Conservation (phyloP, 2,329 filamentous ascomycete species). For the Cladophialophora carrionii region DNA sequence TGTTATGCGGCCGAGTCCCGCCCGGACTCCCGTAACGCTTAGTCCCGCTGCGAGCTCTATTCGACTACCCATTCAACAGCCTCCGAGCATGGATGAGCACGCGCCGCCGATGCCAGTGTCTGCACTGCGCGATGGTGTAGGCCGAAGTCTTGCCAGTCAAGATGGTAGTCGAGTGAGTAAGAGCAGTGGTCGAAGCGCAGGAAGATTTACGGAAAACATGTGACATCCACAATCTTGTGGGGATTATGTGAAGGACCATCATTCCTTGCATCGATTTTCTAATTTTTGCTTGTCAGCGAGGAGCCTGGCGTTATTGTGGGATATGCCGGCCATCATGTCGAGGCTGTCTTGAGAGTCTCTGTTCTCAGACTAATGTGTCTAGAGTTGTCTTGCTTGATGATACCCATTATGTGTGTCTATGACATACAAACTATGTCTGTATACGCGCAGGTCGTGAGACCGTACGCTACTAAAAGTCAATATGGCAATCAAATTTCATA, state of each 20-base stretch:
- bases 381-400: neutral
- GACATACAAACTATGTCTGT: neutral
- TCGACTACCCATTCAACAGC: conserved; percentile 35
- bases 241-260: neutral
- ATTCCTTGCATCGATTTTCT: conserved; percentile 4
- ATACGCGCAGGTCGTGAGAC: neutral
- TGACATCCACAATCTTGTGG: conserved; percentile 19
- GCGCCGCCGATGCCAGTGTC: conserved; percentile 39
- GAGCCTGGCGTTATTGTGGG: conserved; percentile 13
- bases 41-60: conserved; percentile 40
- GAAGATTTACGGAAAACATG: conserved; percentile 47
- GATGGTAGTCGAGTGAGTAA: conserved; percentile 48
- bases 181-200: conserved; percentile 41
- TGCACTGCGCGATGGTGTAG: conserved; percentile 46
- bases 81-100: conserved; percentile 35
- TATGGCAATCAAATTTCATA: neutral
- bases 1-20: conserved; percentile 50
- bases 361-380: conserved; percentile 3
- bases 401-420: conserved; percentile 1
- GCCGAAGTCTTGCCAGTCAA: conserved; percentile 48
- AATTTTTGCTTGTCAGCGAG: conserved; percentile 17
- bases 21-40: conserved; percentile 49
- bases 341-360: conserved; percentile 4
- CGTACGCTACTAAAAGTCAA: neutral
- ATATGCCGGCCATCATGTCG: neutral